Evolutionary conservation across 1,284 basidiomycete genomes (phyloP), one percentile per base, ranked within the genome.

Genomic region (Phaffia rhodozyma): DNA sequence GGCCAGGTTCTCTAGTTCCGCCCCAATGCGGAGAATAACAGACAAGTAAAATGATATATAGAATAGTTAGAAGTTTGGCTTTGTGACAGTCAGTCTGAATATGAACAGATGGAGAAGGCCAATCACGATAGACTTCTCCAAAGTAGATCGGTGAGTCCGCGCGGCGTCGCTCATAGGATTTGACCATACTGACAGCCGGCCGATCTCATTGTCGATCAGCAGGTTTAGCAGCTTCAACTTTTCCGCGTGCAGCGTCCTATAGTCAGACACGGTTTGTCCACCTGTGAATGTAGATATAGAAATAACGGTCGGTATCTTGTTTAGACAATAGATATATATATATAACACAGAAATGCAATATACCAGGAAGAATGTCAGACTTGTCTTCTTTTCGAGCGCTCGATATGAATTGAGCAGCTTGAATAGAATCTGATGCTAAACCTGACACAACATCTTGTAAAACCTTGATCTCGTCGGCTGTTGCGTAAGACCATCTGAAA

Each of bases 131-230:
- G 67, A 65, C 5, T 86, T 78, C 71, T 90, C 85, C 23, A 72
- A 72, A 13, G 84, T 87, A 62, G 5, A 61, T 6, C 52, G n/a
- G 32, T 54, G 29, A 9, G 60, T 29, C 67, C 86, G 82, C 69
- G 82, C 84, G 2, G 79, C 70, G 67, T 93, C 90, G 68, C 86
- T 87, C 30, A 83, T 80, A 0, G 92, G 90, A 74, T 98, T 97
- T 57, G 81, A 80, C 96, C 96, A 98, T 1, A 98, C 92, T 3
- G 79, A 82, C 56, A 98, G 76, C 18, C 91, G 82, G 70, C 81
- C 84, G 53, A 94, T 84, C 73, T 99, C 96, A 72, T 89, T 93
- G 74, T 96, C 91, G 16, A 93, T 83, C 18, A 98, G 79, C 4
- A 94, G 77, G 57, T 86, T 82, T 30, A 97, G 77, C 2, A 92